phyloP scores from a whole-genome alignment of 2,329 filamentous ascomycete species.

The Neofusicoccum cordaticola region DNA sequence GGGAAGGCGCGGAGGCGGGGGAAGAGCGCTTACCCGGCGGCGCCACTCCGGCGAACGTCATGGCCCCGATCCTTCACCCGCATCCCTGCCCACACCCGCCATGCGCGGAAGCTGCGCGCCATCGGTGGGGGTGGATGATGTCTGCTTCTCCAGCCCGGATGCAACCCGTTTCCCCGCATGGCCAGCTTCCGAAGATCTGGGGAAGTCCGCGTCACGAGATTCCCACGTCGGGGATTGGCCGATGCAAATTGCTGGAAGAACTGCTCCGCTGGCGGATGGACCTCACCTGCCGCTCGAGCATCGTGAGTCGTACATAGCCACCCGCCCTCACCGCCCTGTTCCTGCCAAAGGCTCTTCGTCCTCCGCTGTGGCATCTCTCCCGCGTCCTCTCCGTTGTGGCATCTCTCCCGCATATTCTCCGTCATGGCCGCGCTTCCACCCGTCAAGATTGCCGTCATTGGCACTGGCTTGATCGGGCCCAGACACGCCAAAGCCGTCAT shows the following conservation, averaged over 20 bases:
- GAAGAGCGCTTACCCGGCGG: neutral
- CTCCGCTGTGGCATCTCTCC: neutral
- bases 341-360: no score
- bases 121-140: neutral
- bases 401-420: neutral
- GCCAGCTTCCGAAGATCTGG: neutral
- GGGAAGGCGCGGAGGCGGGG: neutral
- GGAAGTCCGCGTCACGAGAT: neutral
- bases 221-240: neutral
- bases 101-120: conserved; percentile 3
- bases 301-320: no score
- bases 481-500: conserved; percentile 48
- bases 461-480: conserved; percentile 50
- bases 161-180: neutral
- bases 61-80: neutral
- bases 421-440: conserved; percentile 12
- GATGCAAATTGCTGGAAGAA: no score
- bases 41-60: conserved; percentile 2
- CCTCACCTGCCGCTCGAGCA: no score
- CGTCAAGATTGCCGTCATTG: conserved; percentile 47
- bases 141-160: neutral
- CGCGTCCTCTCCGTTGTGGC: neutral
- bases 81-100: neutral
- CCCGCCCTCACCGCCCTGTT: no score
- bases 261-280: no score